Percentiles rank a stretch among this genome's conserved stretches.
Evolutionary conservation across 768 basidiomycete genomes (phyloP).

Genomic region (Boletus rubescentipes): DNA sequence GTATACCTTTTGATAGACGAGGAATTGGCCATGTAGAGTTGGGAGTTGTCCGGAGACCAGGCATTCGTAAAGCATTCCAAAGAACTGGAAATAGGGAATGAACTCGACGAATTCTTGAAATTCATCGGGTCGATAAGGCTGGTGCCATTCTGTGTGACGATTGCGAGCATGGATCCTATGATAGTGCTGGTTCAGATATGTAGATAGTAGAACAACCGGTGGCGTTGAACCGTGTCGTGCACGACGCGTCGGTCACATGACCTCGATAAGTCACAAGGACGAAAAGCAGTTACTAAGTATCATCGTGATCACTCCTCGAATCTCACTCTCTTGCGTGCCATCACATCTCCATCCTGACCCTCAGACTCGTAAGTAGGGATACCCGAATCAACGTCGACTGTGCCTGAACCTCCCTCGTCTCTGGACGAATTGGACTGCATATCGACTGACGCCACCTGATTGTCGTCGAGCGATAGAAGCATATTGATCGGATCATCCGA

Average conservation of each 20-base stretch:
- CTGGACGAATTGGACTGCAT: neutral
- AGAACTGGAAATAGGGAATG: conserved; percentile 39
- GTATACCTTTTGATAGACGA: conserved; percentile 55
- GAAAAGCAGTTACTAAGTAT: too few relatives aligned
- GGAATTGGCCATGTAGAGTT: conserved; percentile 52
- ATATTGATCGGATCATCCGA: conserved; percentile 3
- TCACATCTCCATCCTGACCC: neutral
- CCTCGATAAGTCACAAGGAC: too few relatives aligned
- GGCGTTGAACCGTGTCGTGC: conserved; percentile 16
- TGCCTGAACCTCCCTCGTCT: neutral
- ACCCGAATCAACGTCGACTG: conserved; percentile 12
- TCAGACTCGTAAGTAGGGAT: neutral
- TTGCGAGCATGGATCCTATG: conserved; percentile 48
- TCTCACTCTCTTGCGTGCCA: conserved; percentile 22
- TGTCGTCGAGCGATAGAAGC: conserved; percentile 15
- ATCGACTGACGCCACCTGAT: neutral
- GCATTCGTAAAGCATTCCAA: conserved; percentile 27
- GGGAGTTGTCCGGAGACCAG: conserved; percentile 59
- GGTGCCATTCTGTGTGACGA: conserved; percentile 49
- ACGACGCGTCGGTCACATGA: conserved; percentile 29
- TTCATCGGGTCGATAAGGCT: conserved; percentile 45
- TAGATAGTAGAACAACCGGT: neutral
- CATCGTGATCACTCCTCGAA: conserved; percentile 12
- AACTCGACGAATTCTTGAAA: conserved; percentile 46
- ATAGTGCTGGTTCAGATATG: neutral